Evolutionary conservation across 2,329 filamentous ascomycete species (phyloP), one percentile per base, ranked within the genome.

Genomic region (Xylariaceae sp.): DNA sequence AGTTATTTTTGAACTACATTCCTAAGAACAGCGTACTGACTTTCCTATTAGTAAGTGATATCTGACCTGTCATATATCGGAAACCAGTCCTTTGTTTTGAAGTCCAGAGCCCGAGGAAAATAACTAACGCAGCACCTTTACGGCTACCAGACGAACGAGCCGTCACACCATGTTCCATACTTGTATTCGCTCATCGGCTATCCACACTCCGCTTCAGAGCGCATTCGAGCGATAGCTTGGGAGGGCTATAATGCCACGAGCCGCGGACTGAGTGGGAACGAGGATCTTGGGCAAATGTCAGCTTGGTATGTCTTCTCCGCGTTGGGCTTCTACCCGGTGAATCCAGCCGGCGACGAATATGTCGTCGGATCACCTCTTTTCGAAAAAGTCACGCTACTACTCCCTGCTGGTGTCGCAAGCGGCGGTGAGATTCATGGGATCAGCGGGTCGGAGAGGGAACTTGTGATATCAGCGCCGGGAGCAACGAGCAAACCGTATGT

Each of bases 251-350:
- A 77, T 38, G 69, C 73, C 9, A 77, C 75, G 0, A 71, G 73
- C 36, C 68, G 72, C 0, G 75, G 75, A 1, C 56, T 78, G 1
- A 71, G 71, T 33, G 75, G 75, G 1, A 78, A 77, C 53, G 75
- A 78, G 54, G 74, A 78, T 56, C 62, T 78, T 3, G 75, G 75
- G 2, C 75, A 78, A 63, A 78, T 77, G 74, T 77, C 73, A 53
- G 73, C 74, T 0, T 78, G 74, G 74, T 77, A 76, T 47, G 62
- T 77, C 5, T 75, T 77, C 49, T 75, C 73, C 0, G 72, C 74
- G 5, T 57, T 77, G 10, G 75, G 74, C 0, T 76, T 78, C 58
- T 77, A 77, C 53, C 75, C 75, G 0, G 66, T 76, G 38, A 73
- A 77, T 50, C 68, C 75, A 0, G 73, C 73, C 1, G 65, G 68